Base-by-base conservation (phyloP, 495 filamentous ascomycete species). In the Tuber brumale region DNA sequence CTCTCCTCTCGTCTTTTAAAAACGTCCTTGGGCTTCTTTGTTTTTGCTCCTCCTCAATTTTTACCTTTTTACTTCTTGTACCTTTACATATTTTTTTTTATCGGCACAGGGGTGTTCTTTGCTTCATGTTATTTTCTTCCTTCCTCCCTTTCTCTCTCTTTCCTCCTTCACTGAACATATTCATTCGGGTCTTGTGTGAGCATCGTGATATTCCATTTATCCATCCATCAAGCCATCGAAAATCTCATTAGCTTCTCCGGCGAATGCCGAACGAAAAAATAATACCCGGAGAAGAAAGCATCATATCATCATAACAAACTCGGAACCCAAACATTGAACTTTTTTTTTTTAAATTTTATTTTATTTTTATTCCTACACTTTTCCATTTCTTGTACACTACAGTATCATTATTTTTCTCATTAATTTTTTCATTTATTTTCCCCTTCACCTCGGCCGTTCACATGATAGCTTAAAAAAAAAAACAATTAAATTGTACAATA, bases 51-150 rank as follows among this genome's bases (percentile, higher is more conserved):
- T 66, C 57, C 57, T 66, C 57, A 66, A 66, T 35, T 19, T 27
- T 12, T 51, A 51, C 48, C 48, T n/a, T 66, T 48, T 61, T n/a
- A 31, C n/a, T 61, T 61, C 57, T 61, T 61, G 57, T 66, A 66
- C 35, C 57, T 66, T 66, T 66, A 66, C 14, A 35, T 31, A 31
- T 61, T 31, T 61, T 31, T 31, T 61, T 31, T 35, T 6, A 66
- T 66, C 6, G 27, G 57, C 27, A 66, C 12, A 66, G 27, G 57
- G 57, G 57, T 31, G 27, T 31, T 35, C 31, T 35, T 66, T 66
- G 14, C 27, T 66, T 31, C 41, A 42, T 42, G 41, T 42, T 16
- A 1, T 31, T 66, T 35, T 35, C 31, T 3, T 6, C 14, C 27
- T 66, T n/a, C 16, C 16, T 35, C 12, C 31, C 18, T 3, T 12